Base-by-base conservation (phyloP, 1,284 basidiomycete species). In the Albatrellus sp. region DNA sequence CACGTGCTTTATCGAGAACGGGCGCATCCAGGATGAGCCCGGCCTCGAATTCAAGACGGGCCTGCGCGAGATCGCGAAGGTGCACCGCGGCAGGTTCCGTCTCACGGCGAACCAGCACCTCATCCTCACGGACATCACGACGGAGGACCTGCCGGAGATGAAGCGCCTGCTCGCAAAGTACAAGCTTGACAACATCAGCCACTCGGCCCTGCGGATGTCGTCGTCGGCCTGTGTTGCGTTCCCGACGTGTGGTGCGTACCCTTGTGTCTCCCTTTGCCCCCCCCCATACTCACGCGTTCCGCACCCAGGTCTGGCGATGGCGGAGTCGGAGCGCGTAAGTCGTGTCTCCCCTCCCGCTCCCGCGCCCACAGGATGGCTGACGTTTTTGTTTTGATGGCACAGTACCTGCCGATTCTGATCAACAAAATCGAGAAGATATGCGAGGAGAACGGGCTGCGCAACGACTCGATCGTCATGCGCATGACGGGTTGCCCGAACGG, bases 401-500 rank as follows among this genome's bases (percentile, higher is more conserved):
- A 89, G 78, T 98, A 97, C 63, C 71, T 98, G n/a, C 96, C 96
- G 8, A 56, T 94, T 19, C 79, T 98, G 39, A 75, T 98, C 51
- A 88, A 90, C 68, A 98, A 98, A 68, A 83, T 98, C 20, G 96
- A 98, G 69, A 80, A 81, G 64, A 85, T 98, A 29, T 90, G 90
- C 58, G 92, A 98, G 60, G 86, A 91, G 59, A 86, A 82, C 54
- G 94, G 94, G 20, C 70, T 98, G 39, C 76, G 90, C 44, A 86
- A 92, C 59, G 92, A 97, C 61, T 84, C 89, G 2, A 93, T 98
- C 52, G 81, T 96, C 46, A 96, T 98, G 90, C 80, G 94, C 48
- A 98, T 98, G 94, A 93, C 90, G 13, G 90, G 91, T 35, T 94
- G 91, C 60, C 91, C 91, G 10, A 94, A 94, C 59, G 91, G 90